Base-by-base conservation (phyloP, 768 basidiomycete genomes). In the Udeniomyces megalosporus region DNA sequence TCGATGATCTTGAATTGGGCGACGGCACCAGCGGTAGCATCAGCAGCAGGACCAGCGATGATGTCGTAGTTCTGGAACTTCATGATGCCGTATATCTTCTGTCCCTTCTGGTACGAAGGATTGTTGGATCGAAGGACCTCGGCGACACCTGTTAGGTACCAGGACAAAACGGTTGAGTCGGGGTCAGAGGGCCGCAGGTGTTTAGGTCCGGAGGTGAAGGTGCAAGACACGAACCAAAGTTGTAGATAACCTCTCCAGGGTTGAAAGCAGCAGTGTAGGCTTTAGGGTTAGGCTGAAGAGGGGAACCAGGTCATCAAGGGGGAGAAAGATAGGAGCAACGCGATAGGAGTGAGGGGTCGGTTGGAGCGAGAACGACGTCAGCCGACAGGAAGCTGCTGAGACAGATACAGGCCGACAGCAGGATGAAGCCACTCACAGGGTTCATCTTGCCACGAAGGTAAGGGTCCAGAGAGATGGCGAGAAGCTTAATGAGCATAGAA, bases 391-490 rank as follows among this genome's bases (percentile, higher is more conserved):
- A 48, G 47, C 22, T 20, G 31, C n/a, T 31, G 31, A 28, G 29
- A 31, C 20, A 32, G 51, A 17, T n/a, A n/a, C n/a, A n/a, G 4
- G 12, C 8, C 11, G 11, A 10, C n/a, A 48, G 22, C 11, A 11
- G 8, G 47, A 48, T 11, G n/a, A 24, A 7, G 47, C 29, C 4
- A 34, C 51, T 3, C 8, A 53, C 51, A 38, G 38, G 24, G 55
- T 57, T 28, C 38, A 44, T 29, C 55, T 29, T 57, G 22, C 55
- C 55, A 7, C 55, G 22, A 24, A 20, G 29, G 15, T 12, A 51
- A 0, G 79, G 79, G 55, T 80, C 80, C 45, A 80, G 68, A 17
- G 76, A 76, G 17, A 80, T 66, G 5, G 73, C 75, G 17, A 82
- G 74, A 0, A 75, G 76, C 70, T 82, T 82, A 66, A 81, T 49